Base-by-base conservation (phyloP, 2,329 filamentous ascomycete genomes). In the Cryphonectria parasitica region DNA sequence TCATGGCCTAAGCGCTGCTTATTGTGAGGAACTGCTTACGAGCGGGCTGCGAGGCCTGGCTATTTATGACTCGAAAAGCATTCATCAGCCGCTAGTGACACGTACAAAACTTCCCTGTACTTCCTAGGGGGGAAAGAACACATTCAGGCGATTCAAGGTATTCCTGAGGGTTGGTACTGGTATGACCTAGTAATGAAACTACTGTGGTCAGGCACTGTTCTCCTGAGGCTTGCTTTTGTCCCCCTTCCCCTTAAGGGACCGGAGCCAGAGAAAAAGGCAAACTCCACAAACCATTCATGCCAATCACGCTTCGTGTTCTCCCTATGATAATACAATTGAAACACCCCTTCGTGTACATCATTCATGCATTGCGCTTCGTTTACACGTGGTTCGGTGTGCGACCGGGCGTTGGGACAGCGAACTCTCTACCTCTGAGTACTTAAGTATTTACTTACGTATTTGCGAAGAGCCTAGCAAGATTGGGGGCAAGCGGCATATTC, bases 1-100 rank as follows among this genome's bases (percentile, higher is more conserved):
- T 58, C 54, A 58, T 28, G 2, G 17, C 54, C 54, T 34, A 31
- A 56, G 52, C 54, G 15, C 25, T 31, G 54, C 54, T 58, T 31
- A 58, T 58, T 31, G 54, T 58, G 54, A 19, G 54, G 31, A 58
- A 19, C 15, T 13, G 54, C 54, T 58, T 58, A 58, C 54, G n/a
- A 31, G 25, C 28, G 15, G 25, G 52, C n/a, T 56, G 52, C 25
- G 19, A 19, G 54, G 54, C 54, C 28, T 34, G 13, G 13, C 13
- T 58, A 58, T 58, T 58, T 34, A 31, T 34, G 28, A 58, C 6
- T 28, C 13, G 6, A 31, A 17, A 31, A 3, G 15, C 54, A 58
- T 19, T 13, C 17, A 31, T 58, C 54, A 31, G 54, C 54, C 52
- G 25, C 22, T 13, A 11, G 25, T 25, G 15, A 31, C 52, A 28